These are phyloP conservation scores for Blastobotrys chiropterorum DNA, from an alignment of 805 yeast genomes.

Conservation along the genomic window DNA sequence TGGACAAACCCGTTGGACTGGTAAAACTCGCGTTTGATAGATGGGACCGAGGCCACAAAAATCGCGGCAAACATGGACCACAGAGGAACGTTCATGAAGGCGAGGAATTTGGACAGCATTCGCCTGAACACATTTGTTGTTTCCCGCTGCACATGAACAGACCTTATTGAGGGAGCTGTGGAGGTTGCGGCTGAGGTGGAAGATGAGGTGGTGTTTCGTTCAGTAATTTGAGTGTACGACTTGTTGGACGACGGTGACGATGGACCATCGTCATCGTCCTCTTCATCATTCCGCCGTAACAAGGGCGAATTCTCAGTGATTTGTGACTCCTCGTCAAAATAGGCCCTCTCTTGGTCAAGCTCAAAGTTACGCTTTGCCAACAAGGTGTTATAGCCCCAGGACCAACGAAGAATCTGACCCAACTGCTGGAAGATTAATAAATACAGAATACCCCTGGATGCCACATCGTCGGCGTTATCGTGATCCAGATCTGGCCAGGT, in stretches of 20 bases:
- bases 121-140: background rate
- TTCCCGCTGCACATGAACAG: too few relatives aligned
- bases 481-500: slow-evolving; percentile 51
- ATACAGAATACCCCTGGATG: slow-evolving; percentile 56
- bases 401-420: slow-evolving; percentile 63
- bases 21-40: slow-evolving; percentile 41
- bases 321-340: background rate
- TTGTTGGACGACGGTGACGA: background rate
- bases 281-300: too few relatives aligned
- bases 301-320: too few relatives aligned
- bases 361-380: slow-evolving; percentile 35
- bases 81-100: slow-evolving; percentile 58
- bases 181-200: background rate
- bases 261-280: background rate
- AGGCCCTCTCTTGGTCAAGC: background rate
- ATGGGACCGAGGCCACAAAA: slow-evolving; percentile 51
- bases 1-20: slow-evolving; percentile 41
- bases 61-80: slow-evolving; percentile 59
- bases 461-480: slow-evolving; percentile 51
- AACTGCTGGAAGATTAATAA: slow-evolving; percentile 58
- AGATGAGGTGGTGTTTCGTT: background rate
- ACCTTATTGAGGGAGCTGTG: background rate
- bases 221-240: background rate
- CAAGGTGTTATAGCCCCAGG: slow-evolving; percentile 63
- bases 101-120: slow-evolving; percentile 3